Evolutionary conservation across 257 asterid genomes (phyloP).

Genomic region (Nicotiana sylvestris): DNA sequence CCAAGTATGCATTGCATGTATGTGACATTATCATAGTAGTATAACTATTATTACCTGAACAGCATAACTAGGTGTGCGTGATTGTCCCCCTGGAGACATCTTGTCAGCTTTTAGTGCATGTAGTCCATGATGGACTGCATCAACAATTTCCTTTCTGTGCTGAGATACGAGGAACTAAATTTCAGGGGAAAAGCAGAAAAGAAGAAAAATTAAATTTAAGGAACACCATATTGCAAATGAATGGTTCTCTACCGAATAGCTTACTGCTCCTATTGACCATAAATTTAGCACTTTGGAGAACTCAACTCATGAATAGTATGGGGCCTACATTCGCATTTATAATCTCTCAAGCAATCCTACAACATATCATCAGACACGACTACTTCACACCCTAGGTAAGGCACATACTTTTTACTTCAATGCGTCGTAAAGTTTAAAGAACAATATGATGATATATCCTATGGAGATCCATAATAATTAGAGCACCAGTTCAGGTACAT

Average conservation of each 20-base stretch:
- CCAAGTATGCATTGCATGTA: slow-evolving; percentile 18
- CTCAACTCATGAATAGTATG: neutral
- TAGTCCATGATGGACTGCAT: slow-evolving; percentile 73
- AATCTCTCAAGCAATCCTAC: slow-evolving; percentile 1
- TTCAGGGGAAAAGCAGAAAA: neutral
- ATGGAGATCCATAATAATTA: neutral
- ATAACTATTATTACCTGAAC: slow-evolving; percentile 62
- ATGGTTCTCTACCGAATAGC: neutral
- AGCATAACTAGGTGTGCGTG: slow-evolving; percentile 87
- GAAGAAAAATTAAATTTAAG: neutral
- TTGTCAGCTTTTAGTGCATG: slow-evolving; percentile 75
- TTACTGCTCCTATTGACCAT: slow-evolving; percentile 1
- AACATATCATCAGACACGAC: neutral
- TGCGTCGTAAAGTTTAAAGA: neutral
- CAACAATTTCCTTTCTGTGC: slow-evolving; percentile 90
- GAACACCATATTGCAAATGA: neutral
- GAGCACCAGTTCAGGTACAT: neutral
- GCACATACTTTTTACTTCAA: neutral
- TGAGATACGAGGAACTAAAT: slow-evolving; percentile 25
- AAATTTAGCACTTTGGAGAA: neutral
- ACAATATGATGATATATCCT: neutral
- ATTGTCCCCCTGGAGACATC: slow-evolving; percentile 51
- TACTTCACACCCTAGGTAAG: neutral
- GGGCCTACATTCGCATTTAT: neutral
- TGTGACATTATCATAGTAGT: neutral